phyloP scores from a whole-genome alignment of 805 yeast species.

The Candida methanosorbosa region DNA sequence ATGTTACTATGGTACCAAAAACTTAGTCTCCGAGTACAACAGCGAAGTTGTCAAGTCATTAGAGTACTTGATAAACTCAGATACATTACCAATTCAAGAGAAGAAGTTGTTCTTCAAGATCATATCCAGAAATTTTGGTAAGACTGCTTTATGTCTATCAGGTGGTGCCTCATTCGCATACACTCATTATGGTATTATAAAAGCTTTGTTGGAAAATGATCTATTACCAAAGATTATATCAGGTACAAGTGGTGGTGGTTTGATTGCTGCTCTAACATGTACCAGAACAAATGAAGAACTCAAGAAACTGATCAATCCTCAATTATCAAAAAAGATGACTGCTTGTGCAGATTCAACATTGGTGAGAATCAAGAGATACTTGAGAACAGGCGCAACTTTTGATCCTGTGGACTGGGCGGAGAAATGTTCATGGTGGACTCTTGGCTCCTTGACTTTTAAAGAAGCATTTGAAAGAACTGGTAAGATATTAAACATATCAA shows the following conservation, averaged over 20 bases:
- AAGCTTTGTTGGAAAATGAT: constrained; percentile 61
- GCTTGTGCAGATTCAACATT: constrained; percentile 60
- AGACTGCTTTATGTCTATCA: constrained; percentile 60
- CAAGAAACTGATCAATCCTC: constrained; percentile 44
- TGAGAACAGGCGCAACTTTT: constrained; percentile 71
- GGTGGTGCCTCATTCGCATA: constrained; percentile 81
- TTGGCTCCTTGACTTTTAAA: constrained; percentile 62
- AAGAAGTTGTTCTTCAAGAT: constrained; percentile 49
- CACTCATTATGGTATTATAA: constrained; percentile 68
- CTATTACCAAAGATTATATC: constrained; percentile 59
- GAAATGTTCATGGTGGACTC: constrained; percentile 59
- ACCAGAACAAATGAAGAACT: constrained; percentile 66
- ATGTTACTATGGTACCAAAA: constrained; percentile 67
- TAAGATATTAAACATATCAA: constrained; percentile 58
- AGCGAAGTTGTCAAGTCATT: constrained; percentile 42
- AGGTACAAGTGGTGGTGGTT: constrained; percentile 79
- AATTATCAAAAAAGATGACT: constrained; percentile 52
- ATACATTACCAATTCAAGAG: constrained; percentile 25
- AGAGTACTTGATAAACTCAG: constrained; percentile 31
- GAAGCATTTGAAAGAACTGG: constrained; percentile 68
- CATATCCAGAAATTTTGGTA: constrained; percentile 58
- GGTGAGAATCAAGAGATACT: constrained; percentile 55
- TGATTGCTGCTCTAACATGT: constrained; percentile 65
- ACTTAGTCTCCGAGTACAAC: constrained; percentile 46
- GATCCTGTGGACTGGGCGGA: constrained; percentile 71